These are phyloP conservation scores for Chlorella sp. DNA, from an alignment of 139 green algal genomes.

Conservation along the genomic window DNA sequence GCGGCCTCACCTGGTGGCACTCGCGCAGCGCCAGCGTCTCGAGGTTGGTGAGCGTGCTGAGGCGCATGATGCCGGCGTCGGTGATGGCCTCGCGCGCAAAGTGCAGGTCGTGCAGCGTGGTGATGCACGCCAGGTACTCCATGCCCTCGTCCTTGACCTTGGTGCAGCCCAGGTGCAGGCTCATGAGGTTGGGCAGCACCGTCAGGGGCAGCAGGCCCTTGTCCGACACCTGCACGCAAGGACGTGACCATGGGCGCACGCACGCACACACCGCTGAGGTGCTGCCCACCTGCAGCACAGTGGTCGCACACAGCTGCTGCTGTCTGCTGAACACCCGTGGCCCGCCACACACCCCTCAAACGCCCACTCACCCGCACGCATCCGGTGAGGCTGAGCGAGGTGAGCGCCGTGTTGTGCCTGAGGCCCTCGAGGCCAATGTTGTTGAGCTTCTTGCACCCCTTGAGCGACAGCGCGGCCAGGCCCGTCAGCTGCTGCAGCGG, in stretches of 20 bases:
- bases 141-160: slow-evolving; percentile 32
- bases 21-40: slow-evolving; percentile 18
- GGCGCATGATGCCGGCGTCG: slow-evolving; percentile 7
- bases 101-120: slow-evolving; percentile 18
- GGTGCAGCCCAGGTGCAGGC: slow-evolving; percentile 27
- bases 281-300: not conserved
- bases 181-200: slow-evolving; percentile 10
- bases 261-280: not conserved
- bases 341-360: not conserved
- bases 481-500: slow-evolving; percentile 10
- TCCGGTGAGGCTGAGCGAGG: slow-evolving; percentile 23
- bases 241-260: not conserved
- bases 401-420: slow-evolving; percentile 10
- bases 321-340: too few relatives aligned
- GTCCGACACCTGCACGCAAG: slow-evolving; percentile 12
- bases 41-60: slow-evolving; percentile 17
- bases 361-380: slow-evolving; percentile 9
- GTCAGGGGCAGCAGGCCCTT: slow-evolving; percentile 27
- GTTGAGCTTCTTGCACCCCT: slow-evolving; percentile 33
- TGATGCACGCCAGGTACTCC: slow-evolving; percentile 14
- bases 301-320: not conserved
- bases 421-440: slow-evolving; percentile 32
- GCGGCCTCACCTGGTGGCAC: slow-evolving; percentile 16
- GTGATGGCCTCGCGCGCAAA: slow-evolving; percentile 18
- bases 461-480: slow-evolving; percentile 23